A percentile compares a stretch with the other conserved stretches of the same genome.
Evolutionary conservation across 2,329 filamentous ascomycete species (phyloP).

Genomic region (Nannizziopsis barbatae): DNA sequence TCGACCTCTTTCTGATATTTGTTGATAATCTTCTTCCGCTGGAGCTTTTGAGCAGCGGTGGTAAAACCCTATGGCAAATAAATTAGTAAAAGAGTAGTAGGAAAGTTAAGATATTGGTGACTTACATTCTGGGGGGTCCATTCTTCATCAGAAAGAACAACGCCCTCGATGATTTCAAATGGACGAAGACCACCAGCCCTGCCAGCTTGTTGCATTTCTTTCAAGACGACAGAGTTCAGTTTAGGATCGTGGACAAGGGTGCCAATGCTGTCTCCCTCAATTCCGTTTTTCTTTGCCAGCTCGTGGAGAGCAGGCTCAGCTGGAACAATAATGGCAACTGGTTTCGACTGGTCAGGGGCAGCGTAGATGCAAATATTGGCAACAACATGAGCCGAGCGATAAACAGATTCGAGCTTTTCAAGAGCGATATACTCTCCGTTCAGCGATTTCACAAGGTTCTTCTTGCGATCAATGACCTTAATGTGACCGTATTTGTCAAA

Average conservation of each 20-base stretch:
- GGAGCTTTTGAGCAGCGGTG: conserved; percentile 61
- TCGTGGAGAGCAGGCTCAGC: conserved; percentile 53
- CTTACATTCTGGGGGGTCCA: conserved; percentile 36
- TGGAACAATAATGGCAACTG: conserved; percentile 49
- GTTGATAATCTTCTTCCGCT: conserved; percentile 55
- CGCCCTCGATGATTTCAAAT: conserved; percentile 36
- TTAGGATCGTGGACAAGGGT: conserved; percentile 30
- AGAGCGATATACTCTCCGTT: conserved; percentile 98
- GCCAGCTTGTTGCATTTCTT: conserved; percentile 31
- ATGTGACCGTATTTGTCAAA: conserved; percentile 80
- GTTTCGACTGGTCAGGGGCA: conserved; percentile 42
- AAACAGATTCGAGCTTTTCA: conserved; percentile 92
- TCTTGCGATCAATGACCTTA: conserved; percentile 88
- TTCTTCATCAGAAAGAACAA: conserved; percentile 37
- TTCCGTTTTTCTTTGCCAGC: conserved; percentile 44
- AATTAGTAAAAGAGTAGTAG: conserved; percentile 17
- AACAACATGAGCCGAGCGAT: conserved; percentile 45
- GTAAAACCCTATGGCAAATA: conserved; percentile 45
- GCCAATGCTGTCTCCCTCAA: conserved; percentile 23
- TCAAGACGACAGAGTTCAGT: conserved; percentile 32
- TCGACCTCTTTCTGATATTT: conserved; percentile 53
- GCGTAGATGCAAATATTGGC: conserved; percentile 49
- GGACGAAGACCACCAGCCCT: conserved; percentile 28
- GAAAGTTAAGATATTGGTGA: conserved; percentile 7
- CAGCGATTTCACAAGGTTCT: conserved; percentile 97